Percentiles rank a stretch among this genome's conserved stretches.
These are phyloP conservation scores for Pseudophaeomoniella oleicola DNA, from an alignment of 2,329 filamentous ascomycete species.

Conservation along the genomic window DNA sequence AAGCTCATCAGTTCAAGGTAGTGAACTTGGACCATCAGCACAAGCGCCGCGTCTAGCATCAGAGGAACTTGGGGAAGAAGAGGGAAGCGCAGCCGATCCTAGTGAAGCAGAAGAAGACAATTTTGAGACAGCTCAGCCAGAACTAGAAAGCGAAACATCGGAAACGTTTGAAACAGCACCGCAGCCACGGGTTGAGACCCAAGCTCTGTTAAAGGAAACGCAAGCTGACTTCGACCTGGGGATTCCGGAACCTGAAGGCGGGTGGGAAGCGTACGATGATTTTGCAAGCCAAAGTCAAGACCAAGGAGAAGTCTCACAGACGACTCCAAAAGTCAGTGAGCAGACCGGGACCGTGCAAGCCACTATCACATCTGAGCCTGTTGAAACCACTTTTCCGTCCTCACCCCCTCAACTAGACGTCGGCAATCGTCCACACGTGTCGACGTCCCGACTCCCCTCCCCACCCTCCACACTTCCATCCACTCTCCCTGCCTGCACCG, in stretches of 20 bases:
- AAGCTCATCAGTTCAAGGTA: not conserved
- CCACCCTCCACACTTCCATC: not conserved
- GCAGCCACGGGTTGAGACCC: slow-evolving; percentile 3
- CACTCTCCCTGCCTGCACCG: slow-evolving; percentile 5
- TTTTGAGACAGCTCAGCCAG: not conserved
- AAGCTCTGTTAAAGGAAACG: slow-evolving; percentile 6
- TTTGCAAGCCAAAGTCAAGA: slow-evolving; percentile 12
- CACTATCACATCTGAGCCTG: too few relatives aligned
- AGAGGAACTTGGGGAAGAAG: not conserved
- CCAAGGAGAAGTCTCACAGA: slow-evolving; percentile 5
- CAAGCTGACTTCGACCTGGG: slow-evolving; percentile 7
- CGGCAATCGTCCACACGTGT: not conserved
- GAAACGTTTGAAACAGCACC: slow-evolving; percentile 1
- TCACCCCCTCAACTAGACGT: not conserved
- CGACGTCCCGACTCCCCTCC: not conserved
- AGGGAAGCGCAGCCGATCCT: not conserved
- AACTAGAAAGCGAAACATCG: not conserved
- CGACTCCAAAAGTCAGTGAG: not conserved
- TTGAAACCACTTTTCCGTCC: not conserved
- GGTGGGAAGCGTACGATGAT: slow-evolving; percentile 10
- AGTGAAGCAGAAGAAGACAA: too few relatives aligned
- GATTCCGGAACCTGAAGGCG: slow-evolving; percentile 13
- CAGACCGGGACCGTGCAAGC: not conserved
- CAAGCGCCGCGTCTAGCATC: not conserved
- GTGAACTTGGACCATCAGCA: not conserved